Percentiles rank a stretch among this genome's conserved stretches.
Evolutionary conservation across 805 yeast species (phyloP).

Genomic region (Ogataea saltuana): DNA sequence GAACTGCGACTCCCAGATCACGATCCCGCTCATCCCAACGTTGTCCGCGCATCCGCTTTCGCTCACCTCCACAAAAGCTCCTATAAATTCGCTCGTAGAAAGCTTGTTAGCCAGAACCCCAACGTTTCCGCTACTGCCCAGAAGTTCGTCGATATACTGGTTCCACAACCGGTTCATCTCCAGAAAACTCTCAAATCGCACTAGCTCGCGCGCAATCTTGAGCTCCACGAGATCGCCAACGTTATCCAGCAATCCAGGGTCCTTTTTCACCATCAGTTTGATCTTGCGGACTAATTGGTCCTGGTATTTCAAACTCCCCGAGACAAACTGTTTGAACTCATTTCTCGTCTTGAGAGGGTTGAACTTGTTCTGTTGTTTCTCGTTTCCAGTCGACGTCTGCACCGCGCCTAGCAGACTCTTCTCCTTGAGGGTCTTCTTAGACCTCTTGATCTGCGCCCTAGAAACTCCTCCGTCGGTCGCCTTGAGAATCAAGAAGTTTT

Average conservation of each 20-base stretch:
- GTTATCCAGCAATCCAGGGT: constrained; percentile 25
- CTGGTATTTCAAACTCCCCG: constrained; percentile 41
- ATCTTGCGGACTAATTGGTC: constrained; percentile 39
- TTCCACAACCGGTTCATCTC: constrained; percentile 71
- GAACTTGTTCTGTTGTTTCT: constrained; percentile 22
- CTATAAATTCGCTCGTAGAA: constrained; percentile 79
- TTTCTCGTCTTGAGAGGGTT: constrained; percentile 34
- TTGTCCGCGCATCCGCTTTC: constrained; percentile 56
- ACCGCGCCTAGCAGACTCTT: constrained; percentile 17
- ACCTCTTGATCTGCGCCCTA: constrained; percentile 17
- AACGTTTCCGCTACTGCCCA: constrained; percentile 37
- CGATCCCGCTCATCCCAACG: constrained; percentile 70
- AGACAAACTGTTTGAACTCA: constrained; percentile 45
- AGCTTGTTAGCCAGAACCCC: constrained; percentile 50
- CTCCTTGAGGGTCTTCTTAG: constrained; percentile 20
- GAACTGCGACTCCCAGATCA: constrained; percentile 81
- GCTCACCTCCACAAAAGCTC: constrained; percentile 62
- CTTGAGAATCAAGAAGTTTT: constrained; percentile 43
- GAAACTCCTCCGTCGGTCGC: constrained; percentile 37
- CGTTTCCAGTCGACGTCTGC: constrained; percentile 1
- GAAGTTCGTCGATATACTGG: constrained; percentile 59
- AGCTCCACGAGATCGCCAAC: constrained; percentile 26
- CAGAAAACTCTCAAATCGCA: constrained; percentile 49
- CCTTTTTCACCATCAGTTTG: constrained; percentile 27
- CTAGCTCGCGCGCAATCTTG: constrained; percentile 24